Evolutionary conservation across 1,139 yeast species (phyloP).

Genomic region (Diutina ranongensis): DNA sequence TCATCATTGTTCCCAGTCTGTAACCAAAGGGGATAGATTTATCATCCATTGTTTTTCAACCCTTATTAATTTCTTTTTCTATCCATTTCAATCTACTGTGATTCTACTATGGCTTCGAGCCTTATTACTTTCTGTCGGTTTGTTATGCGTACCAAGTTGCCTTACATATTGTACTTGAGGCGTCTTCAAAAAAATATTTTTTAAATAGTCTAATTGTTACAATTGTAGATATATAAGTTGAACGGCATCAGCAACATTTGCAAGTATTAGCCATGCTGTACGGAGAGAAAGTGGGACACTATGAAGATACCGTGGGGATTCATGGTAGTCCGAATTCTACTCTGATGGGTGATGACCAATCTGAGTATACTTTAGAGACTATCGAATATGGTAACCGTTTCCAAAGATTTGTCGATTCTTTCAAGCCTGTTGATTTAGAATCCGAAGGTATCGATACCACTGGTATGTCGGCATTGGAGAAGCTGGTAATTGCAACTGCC

Average conservation of each 20-base stretch:
- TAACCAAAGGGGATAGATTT: too few relatives aligned
- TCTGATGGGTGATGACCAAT: neutral
- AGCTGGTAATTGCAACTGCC: conserved; percentile 26
- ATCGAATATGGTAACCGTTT: conserved; percentile 8
- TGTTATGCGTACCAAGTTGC: too few relatives aligned
- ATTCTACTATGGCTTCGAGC: too few relatives aligned
- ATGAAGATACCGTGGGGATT: neutral
- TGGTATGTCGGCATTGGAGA: conserved; percentile 20
- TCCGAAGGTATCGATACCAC: conserved; percentile 23
- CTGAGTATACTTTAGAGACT: neutral
- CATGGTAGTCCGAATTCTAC: neutral
- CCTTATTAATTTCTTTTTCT: too few relatives aligned
- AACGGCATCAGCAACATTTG: neutral
- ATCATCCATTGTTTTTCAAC: too few relatives aligned
- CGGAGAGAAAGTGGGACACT: neutral
- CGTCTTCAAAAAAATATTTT: too few relatives aligned
- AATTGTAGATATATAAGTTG: neutral
- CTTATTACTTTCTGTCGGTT: too few relatives aligned
- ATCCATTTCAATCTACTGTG: too few relatives aligned
- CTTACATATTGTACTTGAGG: too few relatives aligned
- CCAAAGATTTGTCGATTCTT: conserved; percentile 22
- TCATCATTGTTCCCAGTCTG: too few relatives aligned
- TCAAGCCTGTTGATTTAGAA: conserved; percentile 30
- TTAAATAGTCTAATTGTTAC: too few relatives aligned
- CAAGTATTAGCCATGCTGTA: neutral